Conservation (phyloP, 2,329 filamentous ascomycete species). For the Colletotrichum sp. region DNA sequence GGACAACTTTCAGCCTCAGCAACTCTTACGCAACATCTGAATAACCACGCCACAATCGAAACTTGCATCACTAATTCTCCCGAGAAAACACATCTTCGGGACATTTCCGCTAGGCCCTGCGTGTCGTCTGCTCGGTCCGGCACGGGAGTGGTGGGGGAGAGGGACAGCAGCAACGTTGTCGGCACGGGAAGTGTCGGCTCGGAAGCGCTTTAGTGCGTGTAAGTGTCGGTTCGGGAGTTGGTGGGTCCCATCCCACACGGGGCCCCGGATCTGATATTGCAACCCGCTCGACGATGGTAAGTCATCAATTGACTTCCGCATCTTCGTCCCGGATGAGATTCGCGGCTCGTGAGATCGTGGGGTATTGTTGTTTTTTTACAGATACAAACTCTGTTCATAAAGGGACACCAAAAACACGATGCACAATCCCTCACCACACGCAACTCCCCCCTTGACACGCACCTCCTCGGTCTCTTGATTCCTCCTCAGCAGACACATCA, state of each 20-base stretch:
- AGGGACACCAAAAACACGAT: neutral
- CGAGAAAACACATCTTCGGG: neutral
- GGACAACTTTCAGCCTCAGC: neutral
- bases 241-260: neutral
- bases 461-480: neutral
- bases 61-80: neutral
- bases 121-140: neutral
- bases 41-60: neutral
- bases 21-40: neutral
- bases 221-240: neutral
- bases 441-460: neutral
- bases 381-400: neutral
- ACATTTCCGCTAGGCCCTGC: neutral
- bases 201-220: neutral
- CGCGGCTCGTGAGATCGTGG: neutral
- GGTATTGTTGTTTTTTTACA: rapidly evolving
- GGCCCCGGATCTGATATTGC: neutral
- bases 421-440: neutral
- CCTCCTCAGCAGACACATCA: neutral
- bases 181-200: neutral
- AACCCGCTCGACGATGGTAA: neutral
- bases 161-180: neutral
- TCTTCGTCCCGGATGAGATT: neutral
- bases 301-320: neutral
- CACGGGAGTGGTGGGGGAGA: neutral